Evolutionary conservation across 2,329 filamentous ascomycete genomes (phyloP), one percentile per base, ranked within the genome.

Genomic region (Dissoconium aciculare): DNA sequence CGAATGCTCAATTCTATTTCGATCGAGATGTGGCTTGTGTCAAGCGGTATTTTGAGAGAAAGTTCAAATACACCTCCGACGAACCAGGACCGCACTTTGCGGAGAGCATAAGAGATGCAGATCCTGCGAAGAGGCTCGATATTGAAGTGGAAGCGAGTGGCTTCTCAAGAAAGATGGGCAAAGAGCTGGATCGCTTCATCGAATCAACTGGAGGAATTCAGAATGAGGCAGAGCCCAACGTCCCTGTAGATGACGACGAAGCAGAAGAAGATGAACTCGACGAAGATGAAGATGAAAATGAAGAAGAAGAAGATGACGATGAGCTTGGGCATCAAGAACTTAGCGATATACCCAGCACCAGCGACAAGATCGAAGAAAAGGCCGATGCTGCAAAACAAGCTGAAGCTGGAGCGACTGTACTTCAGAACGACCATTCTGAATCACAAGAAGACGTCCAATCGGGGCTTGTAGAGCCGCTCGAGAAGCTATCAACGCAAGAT

Each of bases 1-100:
- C 66, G 19, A 94, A 98, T 49, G 91, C 89, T 11, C 79, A 93
- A 51, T 91, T 85, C 71, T 95, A 98, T 58, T 98, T 98, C 54
- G 81, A 95, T 52, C 76, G 89, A 40, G 89, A 98, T 47, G 85
- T 98, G 10, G 74, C 81, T 40, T 98, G 91, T 56, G 78, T 98
- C 48, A 95, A 94, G 60, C 74, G 80, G 17, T 98, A 92, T 55
- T 98, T 98, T 51, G 68, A 81, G 50, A 69, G 85, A 13, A 73
- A 83, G 16, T 98, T 93, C 55, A 76, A 83, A 43, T 98, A 95
- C 52, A 74, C 74, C 3, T 78, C 75, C 51, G 78, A 85, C 23
- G 72, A 78, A 38, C 72, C 76, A 0, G 91, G 89, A 0, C 91
- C 89, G 0, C 82, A 79, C 54, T 94, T 84, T 58, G 71, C 73